phyloP scores from a whole-genome alignment of 768 basidiomycete genomes.

The Auriscalpium orientale region DNA sequence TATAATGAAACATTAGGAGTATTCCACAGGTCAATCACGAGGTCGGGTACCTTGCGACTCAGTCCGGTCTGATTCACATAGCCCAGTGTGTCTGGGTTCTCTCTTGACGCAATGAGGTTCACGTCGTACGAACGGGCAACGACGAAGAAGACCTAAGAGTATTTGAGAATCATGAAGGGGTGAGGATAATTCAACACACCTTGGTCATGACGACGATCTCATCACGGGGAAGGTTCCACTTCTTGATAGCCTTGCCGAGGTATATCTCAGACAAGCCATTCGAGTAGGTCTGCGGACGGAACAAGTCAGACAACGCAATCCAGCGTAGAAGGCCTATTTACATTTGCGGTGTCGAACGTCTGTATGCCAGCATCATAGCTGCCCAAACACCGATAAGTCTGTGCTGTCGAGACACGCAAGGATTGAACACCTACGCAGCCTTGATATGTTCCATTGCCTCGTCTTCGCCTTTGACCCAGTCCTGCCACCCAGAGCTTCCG shows the following conservation, averaged over 20 bases:
- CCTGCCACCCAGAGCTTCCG: conserved; percentile 26
- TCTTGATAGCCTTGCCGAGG: conserved; percentile 35
- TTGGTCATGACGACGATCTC: conserved; percentile 39
- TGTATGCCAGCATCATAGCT: conserved; percentile 57
- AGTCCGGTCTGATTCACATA: conserved; percentile 31
- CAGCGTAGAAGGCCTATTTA: conserved; percentile 19
- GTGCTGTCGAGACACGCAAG: conserved; percentile 7
- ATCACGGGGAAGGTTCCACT: conserved; percentile 30
- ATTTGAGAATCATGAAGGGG: not conserved
- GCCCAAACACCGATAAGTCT: conserved; percentile 2
- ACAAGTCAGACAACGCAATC: conserved; percentile 23
- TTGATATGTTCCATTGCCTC: conserved; percentile 16
- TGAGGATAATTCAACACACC: conserved; percentile 7
- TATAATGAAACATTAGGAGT: conserved; percentile 18
- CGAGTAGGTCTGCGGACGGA: conserved; percentile 23
- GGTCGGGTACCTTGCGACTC: conserved; percentile 25
- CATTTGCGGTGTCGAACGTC: conserved; percentile 53
- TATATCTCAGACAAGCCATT: conserved; percentile 27
- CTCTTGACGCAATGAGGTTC: not conserved
- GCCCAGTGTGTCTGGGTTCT: conserved; percentile 19
- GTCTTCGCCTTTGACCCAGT: conserved; percentile 27
- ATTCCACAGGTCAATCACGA: not conserved
- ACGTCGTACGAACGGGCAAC: not conserved
- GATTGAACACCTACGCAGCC: conserved; percentile 17
- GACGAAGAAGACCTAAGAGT: not conserved